Conservation (phyloP, 2,329 filamentous ascomycete species). For the Paecilomyces niveus region DNA sequence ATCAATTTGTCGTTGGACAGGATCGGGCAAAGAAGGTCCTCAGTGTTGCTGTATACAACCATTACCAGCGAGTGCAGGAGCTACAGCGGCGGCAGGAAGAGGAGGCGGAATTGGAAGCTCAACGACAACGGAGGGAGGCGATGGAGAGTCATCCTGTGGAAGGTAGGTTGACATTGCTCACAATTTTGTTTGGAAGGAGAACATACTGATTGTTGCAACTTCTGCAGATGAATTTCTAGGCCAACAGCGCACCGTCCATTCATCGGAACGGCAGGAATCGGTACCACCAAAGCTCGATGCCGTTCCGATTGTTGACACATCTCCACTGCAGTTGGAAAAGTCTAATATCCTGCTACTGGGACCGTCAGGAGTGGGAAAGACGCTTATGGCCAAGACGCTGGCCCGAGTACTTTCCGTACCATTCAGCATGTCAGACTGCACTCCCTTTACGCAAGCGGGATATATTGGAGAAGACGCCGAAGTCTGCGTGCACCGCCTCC, state of each 20-base stretch:
- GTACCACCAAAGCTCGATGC: conserved; percentile 18
- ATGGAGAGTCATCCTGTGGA: conserved; percentile 67
- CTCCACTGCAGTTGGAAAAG: conserved; percentile 76
- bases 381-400: conserved; percentile 82
- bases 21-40: conserved; percentile 87
- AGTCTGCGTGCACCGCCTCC: conserved; percentile 79
- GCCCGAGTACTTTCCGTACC: conserved; percentile 91
- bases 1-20: conserved; percentile 94
- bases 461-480: conserved; percentile 99
- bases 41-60: conserved; percentile 90
- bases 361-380: conserved; percentile 93
- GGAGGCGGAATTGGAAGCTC: conserved; percentile 64
- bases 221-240: conserved; percentile 54
- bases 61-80: conserved; percentile 82
- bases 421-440: conserved; percentile 93
- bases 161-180: conserved; percentile 45
- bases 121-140: conserved; percentile 64
- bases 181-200: neutral
- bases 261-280: conserved; percentile 22
- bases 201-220: conserved; percentile 4
- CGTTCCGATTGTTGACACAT: conserved; percentile 46
- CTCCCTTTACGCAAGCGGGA: conserved; percentile 89
- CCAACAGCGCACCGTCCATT: conserved; percentile 47
- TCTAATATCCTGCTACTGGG: conserved; percentile 88
- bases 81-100: conserved; percentile 70